phyloP scores from a whole-genome alignment of 2,329 filamentous ascomycete genomes.

The Paramyrothecium roridum region DNA sequence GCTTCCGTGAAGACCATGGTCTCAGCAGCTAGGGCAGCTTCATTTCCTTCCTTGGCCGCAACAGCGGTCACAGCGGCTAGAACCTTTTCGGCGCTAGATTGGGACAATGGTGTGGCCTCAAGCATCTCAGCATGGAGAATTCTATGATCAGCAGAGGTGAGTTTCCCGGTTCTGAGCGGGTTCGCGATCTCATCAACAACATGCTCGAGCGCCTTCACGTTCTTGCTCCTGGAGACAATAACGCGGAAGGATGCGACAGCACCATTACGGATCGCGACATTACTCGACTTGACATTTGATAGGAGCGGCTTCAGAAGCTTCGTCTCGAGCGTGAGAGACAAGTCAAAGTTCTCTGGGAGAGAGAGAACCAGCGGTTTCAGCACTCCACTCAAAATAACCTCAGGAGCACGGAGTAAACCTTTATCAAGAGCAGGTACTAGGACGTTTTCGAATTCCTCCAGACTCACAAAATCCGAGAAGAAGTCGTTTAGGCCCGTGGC shows the following conservation, averaged over 20 bases:
- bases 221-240: constrained; percentile 59
- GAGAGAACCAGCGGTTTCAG: constrained; percentile 70
- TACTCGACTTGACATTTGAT: constrained; percentile 90
- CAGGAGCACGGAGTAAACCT: constrained; percentile 81
- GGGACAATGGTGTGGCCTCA: constrained; percentile 57
- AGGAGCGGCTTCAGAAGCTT: constrained; percentile 83
- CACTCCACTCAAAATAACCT: constrained; percentile 80
- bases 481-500: constrained; percentile 76
- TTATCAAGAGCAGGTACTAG: constrained; percentile 84
- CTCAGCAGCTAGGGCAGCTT: constrained; percentile 74
- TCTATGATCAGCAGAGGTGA: constrained; percentile 81
- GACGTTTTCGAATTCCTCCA: constrained; percentile 72
- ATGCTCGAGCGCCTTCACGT: constrained; percentile 58
- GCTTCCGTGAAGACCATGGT: constrained; percentile 68
- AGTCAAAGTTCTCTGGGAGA: constrained; percentile 68
- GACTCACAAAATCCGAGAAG: constrained; percentile 69
- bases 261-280: constrained; percentile 70
- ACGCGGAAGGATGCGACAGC: constrained; percentile 71
- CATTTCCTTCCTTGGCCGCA: constrained; percentile 83
- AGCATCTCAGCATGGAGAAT: constrained; percentile 81
- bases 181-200: constrained; percentile 74
- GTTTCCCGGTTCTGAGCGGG: constrained; percentile 79
- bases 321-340: constrained; percentile 68
- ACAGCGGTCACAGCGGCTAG: constrained; percentile 63
- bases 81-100: constrained; percentile 63